Percentiles rank a stretch among this genome's conserved stretches.
Conservation (phyloP, 2,329 filamentous ascomycete species). For the Mycocentrospora acerina region DNA sequence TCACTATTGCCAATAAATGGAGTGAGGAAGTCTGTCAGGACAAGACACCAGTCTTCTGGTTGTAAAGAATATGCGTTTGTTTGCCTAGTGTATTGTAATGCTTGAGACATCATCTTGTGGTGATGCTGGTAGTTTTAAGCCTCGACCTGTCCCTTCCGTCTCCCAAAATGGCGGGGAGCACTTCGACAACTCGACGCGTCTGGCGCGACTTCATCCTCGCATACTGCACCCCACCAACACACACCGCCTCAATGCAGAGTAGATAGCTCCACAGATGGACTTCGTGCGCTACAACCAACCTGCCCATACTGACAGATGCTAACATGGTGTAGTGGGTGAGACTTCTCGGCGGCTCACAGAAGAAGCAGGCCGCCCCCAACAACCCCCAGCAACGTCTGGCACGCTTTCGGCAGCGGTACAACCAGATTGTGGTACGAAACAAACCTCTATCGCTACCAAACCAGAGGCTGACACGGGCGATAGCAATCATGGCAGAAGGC, state of each 20-base stretch:
- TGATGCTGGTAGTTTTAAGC: too few species aligned
- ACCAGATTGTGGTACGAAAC: conserved; percentile 54
- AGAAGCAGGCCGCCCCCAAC: conserved; percentile 52
- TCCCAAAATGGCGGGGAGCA: too few species aligned
- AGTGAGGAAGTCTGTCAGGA: too few species aligned
- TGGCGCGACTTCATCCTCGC: conserved; percentile 16
- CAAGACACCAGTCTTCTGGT: too few species aligned
- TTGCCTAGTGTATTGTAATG: too few species aligned
- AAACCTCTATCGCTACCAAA: background rate
- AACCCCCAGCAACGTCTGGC: conserved; percentile 62
- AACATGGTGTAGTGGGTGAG: conserved; percentile 56
- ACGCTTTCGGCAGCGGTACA: conserved; percentile 63
- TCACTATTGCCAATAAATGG: too few species aligned
- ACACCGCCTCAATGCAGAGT: conserved; percentile 27
- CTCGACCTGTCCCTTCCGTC: too few species aligned
- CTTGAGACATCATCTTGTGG: too few species aligned
- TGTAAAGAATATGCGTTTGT: too few species aligned
- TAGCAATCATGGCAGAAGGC: conserved; percentile 64
- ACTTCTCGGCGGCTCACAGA: conserved; percentile 59
- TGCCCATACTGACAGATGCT: conserved; percentile 10
- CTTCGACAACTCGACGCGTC: conserved; percentile 7
- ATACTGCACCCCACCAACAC: conserved; percentile 19
- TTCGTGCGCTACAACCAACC: conserved; percentile 16
- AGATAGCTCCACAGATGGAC: conserved; percentile 26
- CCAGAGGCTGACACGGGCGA: conserved; percentile 12